These are phyloP conservation scores for Oryza coarctata DNA, from an alignment of 176 grass and related monocot species.

Conservation along the genomic window DNA sequence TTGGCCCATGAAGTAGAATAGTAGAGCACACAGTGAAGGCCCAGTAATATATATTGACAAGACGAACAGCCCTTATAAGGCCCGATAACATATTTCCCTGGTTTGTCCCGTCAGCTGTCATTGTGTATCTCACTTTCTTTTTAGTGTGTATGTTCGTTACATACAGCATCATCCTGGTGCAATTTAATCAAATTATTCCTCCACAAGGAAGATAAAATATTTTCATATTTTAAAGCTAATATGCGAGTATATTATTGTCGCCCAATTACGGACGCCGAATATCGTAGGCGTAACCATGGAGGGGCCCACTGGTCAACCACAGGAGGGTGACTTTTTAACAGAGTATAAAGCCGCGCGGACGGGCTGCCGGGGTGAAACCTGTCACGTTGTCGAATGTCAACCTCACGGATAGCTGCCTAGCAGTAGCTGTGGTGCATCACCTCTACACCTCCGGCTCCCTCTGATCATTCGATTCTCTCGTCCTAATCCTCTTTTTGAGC, in stretches of 20 bases:
- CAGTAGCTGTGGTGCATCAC: constrained; percentile 7
- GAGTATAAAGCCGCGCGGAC: background rate
- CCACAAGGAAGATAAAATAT: background rate
- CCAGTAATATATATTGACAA: background rate
- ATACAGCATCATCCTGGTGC: background rate
- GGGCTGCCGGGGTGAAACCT: background rate
- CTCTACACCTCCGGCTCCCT: background rate
- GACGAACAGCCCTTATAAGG: background rate
- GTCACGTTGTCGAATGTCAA: constrained; percentile 14
- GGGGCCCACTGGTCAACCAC: background rate
- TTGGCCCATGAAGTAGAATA: too few species aligned
- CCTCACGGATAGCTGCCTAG: constrained; percentile 7
- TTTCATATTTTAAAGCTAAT: background rate
- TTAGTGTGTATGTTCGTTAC: background rate
- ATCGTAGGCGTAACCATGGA: background rate
- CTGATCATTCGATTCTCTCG: background rate
- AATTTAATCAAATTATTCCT: background rate
- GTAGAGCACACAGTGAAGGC: too few species aligned
- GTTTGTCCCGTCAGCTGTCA: background rate
- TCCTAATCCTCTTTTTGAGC: background rate
- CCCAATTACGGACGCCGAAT: background rate
- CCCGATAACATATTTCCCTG: background rate
- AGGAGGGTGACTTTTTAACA: background rate
- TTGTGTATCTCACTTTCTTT: background rate
- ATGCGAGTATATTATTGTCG: background rate